A percentile compares a stretch with the other conserved stretches of the same genome.
These are phyloP conservation scores for Obelidium mucronatum DNA, from an alignment of 192 early-diverging fungal species.

Conservation along the genomic window DNA sequence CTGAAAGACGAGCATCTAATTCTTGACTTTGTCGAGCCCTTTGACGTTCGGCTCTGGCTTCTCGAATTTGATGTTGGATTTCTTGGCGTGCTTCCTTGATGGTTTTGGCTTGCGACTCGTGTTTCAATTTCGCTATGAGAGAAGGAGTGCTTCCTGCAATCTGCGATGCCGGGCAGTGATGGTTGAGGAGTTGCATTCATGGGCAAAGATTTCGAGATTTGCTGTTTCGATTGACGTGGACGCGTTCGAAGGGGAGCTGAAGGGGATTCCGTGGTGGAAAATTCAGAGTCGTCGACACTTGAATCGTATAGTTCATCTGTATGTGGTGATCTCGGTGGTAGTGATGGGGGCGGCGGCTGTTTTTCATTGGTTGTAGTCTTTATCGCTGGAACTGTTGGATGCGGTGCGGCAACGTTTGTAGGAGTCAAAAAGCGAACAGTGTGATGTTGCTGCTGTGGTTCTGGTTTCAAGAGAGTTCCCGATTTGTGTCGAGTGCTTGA, in stretches of 20 bases:
- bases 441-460: background rate
- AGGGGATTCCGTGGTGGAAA: background rate
- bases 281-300: background rate
- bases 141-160: background rate
- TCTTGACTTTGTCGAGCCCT: slow-evolving; percentile 5
- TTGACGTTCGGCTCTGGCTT: slow-evolving; percentile 30
- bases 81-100: slow-evolving; percentile 29
- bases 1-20: too few species aligned
- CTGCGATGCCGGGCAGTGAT: background rate
- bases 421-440: too few species aligned
- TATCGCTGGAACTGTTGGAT: too few species aligned
- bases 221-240: background rate
- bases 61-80: slow-evolving; percentile 34
- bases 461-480: background rate
- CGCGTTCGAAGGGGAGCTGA: background rate
- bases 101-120: slow-evolving; percentile 26
- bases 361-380: too few species aligned
- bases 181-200: background rate
- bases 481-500: too few species aligned
- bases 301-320: too few species aligned
- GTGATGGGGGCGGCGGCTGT: too few species aligned
- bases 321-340: too few species aligned
- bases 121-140: slow-evolving; percentile 3
- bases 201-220: background rate
- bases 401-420: too few species aligned